phyloP scores from a whole-genome alignment of 1,284 basidiomycete genomes.

The Papiliotrema flavescens region DNA sequence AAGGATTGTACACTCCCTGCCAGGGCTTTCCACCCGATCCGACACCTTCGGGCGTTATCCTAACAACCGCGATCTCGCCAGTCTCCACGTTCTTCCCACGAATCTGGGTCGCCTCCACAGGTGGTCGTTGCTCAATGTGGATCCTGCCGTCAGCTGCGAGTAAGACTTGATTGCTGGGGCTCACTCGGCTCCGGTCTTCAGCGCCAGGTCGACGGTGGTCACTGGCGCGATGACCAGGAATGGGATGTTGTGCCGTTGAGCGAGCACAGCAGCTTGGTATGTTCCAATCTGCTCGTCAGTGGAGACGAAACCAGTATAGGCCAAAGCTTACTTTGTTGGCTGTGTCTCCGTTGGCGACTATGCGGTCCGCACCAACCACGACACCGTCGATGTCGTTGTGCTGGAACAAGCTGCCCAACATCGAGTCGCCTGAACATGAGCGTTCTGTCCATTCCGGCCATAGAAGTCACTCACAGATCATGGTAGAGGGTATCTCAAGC shows the following conservation, averaged over 20 bases:
- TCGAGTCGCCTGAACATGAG: slow-evolving; percentile 62
- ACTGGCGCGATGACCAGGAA: slow-evolving; percentile 88
- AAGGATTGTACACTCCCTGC: slow-evolving; percentile 74
- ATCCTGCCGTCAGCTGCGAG: slow-evolving; percentile 57
- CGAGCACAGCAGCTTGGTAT: slow-evolving; percentile 84
- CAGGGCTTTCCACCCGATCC: slow-evolving; percentile 42
- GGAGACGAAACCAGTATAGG: not conserved
- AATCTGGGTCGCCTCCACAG: slow-evolving; percentile 79
- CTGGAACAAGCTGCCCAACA: slow-evolving; percentile 88
- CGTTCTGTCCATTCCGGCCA: not conserved
- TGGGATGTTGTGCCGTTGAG: slow-evolving; percentile 75
- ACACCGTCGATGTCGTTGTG: slow-evolving; percentile 81
- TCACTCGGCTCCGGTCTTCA: slow-evolving; percentile 67
- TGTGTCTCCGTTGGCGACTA: slow-evolving; percentile 86
- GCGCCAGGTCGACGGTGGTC: slow-evolving; percentile 77
- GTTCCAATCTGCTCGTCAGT: slow-evolving; percentile 65
- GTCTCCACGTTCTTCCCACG: slow-evolving; percentile 58
- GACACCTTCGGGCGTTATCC: slow-evolving; percentile 48
- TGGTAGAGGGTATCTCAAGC: slow-evolving; percentile 75
- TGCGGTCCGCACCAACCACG: slow-evolving; percentile 77
- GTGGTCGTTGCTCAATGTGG: slow-evolving; percentile 83
- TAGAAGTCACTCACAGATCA: slow-evolving; percentile 60
- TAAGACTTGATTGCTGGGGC: slow-evolving; percentile 24
- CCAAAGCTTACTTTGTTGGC: slow-evolving; percentile 71
- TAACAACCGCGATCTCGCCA: slow-evolving; percentile 42